Conservation (phyloP, 2,329 filamentous ascomycete species). For the Chaetomiaceae sp. region DNA sequence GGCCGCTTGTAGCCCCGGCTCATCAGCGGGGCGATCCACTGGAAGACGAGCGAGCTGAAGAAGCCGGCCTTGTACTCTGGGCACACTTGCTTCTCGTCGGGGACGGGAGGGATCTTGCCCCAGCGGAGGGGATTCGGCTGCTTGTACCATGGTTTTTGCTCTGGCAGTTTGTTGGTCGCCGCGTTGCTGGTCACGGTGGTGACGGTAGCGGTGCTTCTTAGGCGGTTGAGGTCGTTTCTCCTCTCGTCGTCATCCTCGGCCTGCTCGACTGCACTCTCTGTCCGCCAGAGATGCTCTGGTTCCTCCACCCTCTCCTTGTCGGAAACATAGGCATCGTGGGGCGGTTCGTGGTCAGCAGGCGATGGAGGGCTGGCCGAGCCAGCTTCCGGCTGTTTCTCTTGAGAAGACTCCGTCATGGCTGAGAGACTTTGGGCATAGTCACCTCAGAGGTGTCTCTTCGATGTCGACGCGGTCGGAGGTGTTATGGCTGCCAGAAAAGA, state of each 20-base stretch:
- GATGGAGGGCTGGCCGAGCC: not conserved
- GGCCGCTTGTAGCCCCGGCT: slow-evolving; percentile 78
- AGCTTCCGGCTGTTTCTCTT: slow-evolving; percentile 5
- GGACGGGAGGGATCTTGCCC: slow-evolving; percentile 53
- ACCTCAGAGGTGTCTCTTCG: not conserved
- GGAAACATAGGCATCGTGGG: not conserved
- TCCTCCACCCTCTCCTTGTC: slow-evolving; percentile 6
- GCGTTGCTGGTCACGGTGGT: slow-evolving; percentile 42
- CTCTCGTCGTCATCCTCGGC: slow-evolving; percentile 25
- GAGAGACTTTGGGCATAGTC: not conserved
- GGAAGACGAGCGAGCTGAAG: slow-evolving; percentile 73
- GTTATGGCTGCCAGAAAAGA: not conserved
- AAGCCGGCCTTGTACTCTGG: slow-evolving; percentile 70
- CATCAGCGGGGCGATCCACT: slow-evolving; percentile 92
- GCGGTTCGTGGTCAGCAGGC: not conserved
- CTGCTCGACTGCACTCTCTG: not conserved
- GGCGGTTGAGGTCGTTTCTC: slow-evolving; percentile 37
- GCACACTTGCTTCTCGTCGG: slow-evolving; percentile 50
- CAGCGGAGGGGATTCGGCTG: slow-evolving; percentile 58
- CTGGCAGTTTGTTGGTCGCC: slow-evolving; percentile 37
- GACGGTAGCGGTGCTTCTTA: slow-evolving; percentile 51
- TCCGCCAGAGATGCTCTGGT: not conserved
- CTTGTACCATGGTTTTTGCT: slow-evolving; percentile 59
- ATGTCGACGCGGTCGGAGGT: not conserved
- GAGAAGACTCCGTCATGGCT: slow-evolving; percentile 9